Percentiles rank a stretch among this genome's conserved stretches.
These are phyloP conservation scores for Alnus glutinosa DNA, from an alignment of 306 rosid genomes.

Conservation along the genomic window DNA sequence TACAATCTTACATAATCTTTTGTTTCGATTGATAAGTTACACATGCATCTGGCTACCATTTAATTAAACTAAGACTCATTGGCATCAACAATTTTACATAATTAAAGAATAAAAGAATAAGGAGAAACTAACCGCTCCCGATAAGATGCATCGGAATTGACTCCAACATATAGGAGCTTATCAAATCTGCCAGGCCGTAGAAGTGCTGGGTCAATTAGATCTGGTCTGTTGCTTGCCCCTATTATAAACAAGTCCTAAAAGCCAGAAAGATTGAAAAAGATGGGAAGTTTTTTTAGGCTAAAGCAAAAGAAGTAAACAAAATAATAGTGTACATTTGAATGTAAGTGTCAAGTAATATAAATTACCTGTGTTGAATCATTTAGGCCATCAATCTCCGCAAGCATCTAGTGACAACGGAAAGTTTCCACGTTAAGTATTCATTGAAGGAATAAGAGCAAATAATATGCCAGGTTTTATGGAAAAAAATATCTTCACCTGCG, in stretches of 20 bases:
- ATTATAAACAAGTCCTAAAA: constrained; percentile 85
- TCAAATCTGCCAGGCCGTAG: constrained; percentile 94
- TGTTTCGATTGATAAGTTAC: not conserved
- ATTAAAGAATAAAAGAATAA: not conserved
- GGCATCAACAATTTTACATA: not conserved
- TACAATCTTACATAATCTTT: not conserved
- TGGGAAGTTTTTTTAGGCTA: constrained; percentile 28
- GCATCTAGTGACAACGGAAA: constrained; percentile 66
- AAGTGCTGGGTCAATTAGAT: constrained; percentile 95
- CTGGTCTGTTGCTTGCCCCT: constrained; percentile 99
- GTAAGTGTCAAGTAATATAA: not conserved
- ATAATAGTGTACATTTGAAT: not conserved
- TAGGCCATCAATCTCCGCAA: constrained; percentile 94
- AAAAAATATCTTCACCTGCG: constrained; percentile 65
- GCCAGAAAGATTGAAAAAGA: constrained; percentile 19
- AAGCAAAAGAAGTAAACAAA: constrained; percentile 7
- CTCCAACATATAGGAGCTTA: constrained; percentile 89
- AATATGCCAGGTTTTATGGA: not conserved
- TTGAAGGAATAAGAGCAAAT: constrained; percentile 17
- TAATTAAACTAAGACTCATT: not conserved
- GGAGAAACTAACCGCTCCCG: constrained; percentile 61
- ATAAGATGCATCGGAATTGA: constrained; percentile 81
- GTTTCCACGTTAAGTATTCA: constrained; percentile 26
- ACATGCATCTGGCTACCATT: not conserved
- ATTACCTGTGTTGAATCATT: constrained; percentile 88